Conservation (phyloP, 345 rosid genomes). For the Litchi chinensis region DNA sequence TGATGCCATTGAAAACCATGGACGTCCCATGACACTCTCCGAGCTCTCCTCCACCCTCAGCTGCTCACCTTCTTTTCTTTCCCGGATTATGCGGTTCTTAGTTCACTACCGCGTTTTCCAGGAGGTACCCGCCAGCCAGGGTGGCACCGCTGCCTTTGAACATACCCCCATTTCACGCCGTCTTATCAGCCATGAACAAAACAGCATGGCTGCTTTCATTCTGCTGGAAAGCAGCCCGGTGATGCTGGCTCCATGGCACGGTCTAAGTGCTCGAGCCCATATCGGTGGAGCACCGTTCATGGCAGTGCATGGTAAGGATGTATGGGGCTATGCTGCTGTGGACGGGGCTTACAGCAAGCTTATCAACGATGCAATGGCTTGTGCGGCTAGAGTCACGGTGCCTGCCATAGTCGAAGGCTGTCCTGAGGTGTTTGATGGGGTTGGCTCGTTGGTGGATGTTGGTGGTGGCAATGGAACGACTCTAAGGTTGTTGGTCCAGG, state of each 20-base stretch:
- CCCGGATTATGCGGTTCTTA: conserved; percentile 69
- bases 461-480: conserved; percentile 74
- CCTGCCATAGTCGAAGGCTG: conserved; percentile 40
- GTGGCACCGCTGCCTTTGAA: conserved; percentile 33
- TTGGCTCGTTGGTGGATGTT: conserved; percentile 63
- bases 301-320: conserved; percentile 48
- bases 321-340: conserved; percentile 48
- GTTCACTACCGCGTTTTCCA: conserved; percentile 50
- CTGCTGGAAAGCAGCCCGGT: conserved; percentile 49
- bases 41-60: conserved; percentile 52
- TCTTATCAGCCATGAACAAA: conserved; percentile 39
- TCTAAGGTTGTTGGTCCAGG: conserved; percentile 48
- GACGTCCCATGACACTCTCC: conserved; percentile 46
- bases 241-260: conserved; percentile 65
- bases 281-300: conserved; percentile 41
- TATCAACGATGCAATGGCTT: conserved; percentile 69
- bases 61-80: conserved; percentile 52
- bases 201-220: conserved; percentile 43
- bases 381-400: conserved; percentile 44
- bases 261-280: conserved; percentile 44
- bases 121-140: conserved; percentile 29
- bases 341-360: conserved; percentile 42
- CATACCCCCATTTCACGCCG: conserved; percentile 67
- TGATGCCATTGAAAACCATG: conserved; percentile 55
- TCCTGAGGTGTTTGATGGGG: conserved; percentile 55